Conservation (phyloP, 148 eudicot species). For the Mesembryanthemum crystallinum region DNA sequence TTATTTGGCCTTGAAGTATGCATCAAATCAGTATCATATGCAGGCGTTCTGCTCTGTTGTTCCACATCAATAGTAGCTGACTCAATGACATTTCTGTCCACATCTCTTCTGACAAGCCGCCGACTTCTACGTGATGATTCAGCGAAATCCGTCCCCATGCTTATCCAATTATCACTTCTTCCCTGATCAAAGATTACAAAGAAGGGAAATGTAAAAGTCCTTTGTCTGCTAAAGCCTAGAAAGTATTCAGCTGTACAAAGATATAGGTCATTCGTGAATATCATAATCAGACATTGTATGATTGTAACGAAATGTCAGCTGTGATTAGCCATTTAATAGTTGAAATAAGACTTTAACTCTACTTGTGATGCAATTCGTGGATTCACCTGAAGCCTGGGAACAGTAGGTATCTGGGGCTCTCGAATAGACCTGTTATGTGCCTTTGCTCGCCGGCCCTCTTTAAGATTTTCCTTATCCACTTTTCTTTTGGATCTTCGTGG, state of each 20-base stretch:
- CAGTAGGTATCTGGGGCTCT: slow-evolving; percentile 23
- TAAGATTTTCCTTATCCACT: slow-evolving; percentile 20
- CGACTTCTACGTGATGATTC: slow-evolving; percentile 43
- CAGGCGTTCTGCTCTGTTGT: slow-evolving; percentile 17
- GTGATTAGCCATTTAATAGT: not conserved
- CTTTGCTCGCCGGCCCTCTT: slow-evolving; percentile 26
- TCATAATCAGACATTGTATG: not conserved
- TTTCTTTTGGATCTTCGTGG: slow-evolving; percentile 35
- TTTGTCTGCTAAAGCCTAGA: not conserved
- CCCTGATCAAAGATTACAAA: slow-evolving; percentile 26
- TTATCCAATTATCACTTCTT: slow-evolving; percentile 18
- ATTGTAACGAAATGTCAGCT: not conserved
- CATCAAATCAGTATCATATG: slow-evolving; percentile 17
- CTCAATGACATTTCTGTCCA: slow-evolving; percentile 13
- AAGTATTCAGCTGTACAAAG: not conserved
- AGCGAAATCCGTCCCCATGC: slow-evolving; percentile 23
- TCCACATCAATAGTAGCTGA: slow-evolving; percentile 25
- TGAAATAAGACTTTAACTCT: not conserved
- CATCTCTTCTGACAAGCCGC: slow-evolving; percentile 53
- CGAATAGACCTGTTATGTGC: slow-evolving; percentile 18
- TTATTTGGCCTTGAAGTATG: slow-evolving; percentile 26
- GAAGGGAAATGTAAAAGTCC: slow-evolving; percentile 10
- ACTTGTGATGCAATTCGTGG: not conserved
- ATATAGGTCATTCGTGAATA: not conserved
- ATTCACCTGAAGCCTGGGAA: slow-evolving; percentile 30